A percentile compares a stretch with the other conserved stretches of the same genome.
phyloP scores from a whole-genome alignment of 192 early-diverging fungal species.

The Rhizophlyctis rosea region DNA sequence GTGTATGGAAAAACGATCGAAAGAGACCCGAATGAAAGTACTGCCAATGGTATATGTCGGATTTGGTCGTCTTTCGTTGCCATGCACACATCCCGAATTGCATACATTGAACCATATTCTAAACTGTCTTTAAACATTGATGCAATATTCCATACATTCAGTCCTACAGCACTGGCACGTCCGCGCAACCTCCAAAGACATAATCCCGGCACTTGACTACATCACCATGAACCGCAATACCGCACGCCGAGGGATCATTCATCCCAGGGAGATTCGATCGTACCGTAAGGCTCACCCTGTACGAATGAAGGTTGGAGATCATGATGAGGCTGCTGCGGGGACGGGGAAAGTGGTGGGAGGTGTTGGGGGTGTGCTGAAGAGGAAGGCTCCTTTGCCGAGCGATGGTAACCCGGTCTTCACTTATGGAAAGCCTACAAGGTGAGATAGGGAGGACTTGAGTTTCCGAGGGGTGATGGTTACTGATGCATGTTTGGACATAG shows the following conservation, averaged over 20 bases:
- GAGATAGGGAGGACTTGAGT: constrained; percentile 2
- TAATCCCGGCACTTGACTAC: constrained; percentile 49
- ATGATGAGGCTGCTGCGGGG: constrained; percentile 16
- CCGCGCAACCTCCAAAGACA: constrained; percentile 37
- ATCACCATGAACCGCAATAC: constrained; percentile 57
- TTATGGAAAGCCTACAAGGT: constrained; percentile 60
- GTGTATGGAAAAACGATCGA: constrained; percentile 51
- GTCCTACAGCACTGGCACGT: constrained; percentile 58
- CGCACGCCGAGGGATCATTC: constrained; percentile 42
- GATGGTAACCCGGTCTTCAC: constrained; percentile 47
- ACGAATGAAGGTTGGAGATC: constrained; percentile 45
- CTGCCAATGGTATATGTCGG: constrained; percentile 36
- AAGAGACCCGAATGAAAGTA: constrained; percentile 38
- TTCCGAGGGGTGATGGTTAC: too few relatives aligned
- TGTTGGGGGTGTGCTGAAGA: constrained; percentile 9
- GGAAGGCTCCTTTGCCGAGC: constrained; percentile 46
- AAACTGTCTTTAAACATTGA: constrained; percentile 3
- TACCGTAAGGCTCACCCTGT: constrained; percentile 49
- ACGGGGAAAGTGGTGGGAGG: constrained; percentile 16
- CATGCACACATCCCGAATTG: background rate
- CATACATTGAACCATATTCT: background rate
- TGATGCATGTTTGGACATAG: too few relatives aligned
- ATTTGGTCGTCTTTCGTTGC: background rate
- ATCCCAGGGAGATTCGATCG: constrained; percentile 40
- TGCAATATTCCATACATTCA: constrained; percentile 4